phyloP scores from a whole-genome alignment of 202 grass and related monocot genomes.

The Bolboschoenoplectus hybrid region DNA sequence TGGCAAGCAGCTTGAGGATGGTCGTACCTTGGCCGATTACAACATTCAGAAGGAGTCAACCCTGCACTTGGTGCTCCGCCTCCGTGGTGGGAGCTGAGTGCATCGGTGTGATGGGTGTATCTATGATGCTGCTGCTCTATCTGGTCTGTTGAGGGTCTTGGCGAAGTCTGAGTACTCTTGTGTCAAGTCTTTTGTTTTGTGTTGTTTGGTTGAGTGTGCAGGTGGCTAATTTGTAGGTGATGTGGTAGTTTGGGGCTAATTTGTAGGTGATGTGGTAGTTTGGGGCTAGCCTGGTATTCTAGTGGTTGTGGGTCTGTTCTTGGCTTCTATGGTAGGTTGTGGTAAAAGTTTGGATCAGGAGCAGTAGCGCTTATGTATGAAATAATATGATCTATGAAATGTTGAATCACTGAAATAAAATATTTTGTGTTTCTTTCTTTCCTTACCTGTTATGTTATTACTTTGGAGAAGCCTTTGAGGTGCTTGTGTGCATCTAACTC shows the following conservation, averaged over 20 bases:
- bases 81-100: conserved; percentile 47
- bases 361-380: neutral
- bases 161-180: neutral
- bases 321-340: neutral
- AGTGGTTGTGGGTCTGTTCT: neutral
- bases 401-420: neutral
- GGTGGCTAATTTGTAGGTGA: neutral
- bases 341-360: neutral
- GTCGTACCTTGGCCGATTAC: conserved; percentile 53
- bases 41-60: conserved; percentile 70
- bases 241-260: neutral
- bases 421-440: neutral
- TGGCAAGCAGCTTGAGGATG: conserved; percentile 50
- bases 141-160: neutral
- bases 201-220: neutral
- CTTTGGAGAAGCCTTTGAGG: neutral
- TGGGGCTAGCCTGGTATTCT: neutral
- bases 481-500: neutral
- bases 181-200: neutral
- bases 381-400: neutral
- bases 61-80: conserved; percentile 53
- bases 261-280: neutral
- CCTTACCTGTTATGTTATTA: neutral
- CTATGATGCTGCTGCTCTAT: conserved; percentile 9
- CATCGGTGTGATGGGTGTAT: neutral